These are phyloP conservation scores for Postia placenta DNA, from an alignment of 768 basidiomycete genomes.

Conservation along the genomic window DNA sequence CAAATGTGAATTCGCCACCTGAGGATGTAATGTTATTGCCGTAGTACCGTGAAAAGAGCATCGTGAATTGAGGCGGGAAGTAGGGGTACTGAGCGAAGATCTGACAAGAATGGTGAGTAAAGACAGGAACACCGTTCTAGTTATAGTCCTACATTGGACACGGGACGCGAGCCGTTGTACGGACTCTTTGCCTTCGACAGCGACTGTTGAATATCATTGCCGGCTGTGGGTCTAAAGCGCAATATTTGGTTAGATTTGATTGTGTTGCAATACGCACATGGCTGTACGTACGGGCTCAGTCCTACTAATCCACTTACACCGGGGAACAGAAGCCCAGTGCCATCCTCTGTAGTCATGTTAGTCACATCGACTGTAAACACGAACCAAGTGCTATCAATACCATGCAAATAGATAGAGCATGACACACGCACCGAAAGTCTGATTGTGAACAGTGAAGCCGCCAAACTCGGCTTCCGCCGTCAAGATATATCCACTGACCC, in stretches of 20 bases:
- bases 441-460: constrained; percentile 1
- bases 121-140: not conserved
- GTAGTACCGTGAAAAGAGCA: constrained; percentile 2
- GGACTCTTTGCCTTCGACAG: not conserved
- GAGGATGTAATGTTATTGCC: not conserved
- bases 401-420: too few species aligned
- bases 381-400: too few species aligned
- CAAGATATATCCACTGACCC: not conserved
- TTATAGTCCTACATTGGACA: not conserved
- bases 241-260: too few species aligned
- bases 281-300: too few species aligned
- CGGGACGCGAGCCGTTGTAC: not conserved
- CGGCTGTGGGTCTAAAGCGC: too few species aligned
- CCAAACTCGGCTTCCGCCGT: not conserved
- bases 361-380: too few species aligned
- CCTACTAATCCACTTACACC: too few species aligned
- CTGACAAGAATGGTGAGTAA: not conserved
- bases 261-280: too few species aligned
- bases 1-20: constrained; percentile 3
- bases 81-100: constrained; percentile 3
- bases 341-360: too few species aligned
- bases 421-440: constrained; percentile 1
- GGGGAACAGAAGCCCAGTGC: too few species aligned
- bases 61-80: not conserved
- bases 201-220: not conserved